Evolutionary conservation across 352 stramenopile species (phyloP), one percentile per base, ranked within the genome.

Genomic region (Discostella stelligera): DNA sequence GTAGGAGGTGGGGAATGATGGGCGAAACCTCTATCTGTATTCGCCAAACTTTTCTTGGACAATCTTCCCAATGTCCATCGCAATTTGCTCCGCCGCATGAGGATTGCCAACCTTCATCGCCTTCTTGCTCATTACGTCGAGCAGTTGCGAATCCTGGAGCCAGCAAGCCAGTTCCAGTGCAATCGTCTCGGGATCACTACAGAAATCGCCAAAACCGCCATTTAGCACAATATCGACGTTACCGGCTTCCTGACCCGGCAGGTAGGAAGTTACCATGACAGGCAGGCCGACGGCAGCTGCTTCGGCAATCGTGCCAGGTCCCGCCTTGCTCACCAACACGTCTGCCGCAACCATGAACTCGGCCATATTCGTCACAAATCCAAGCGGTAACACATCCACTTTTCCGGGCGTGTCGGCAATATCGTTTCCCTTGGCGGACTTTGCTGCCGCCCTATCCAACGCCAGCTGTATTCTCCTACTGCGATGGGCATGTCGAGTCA

Each of bases 181-280:
- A 63, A 92, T 90, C 25, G 77, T 69, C 48, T 78, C 63, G 10
- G 84, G 84, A 44, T 89, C 64, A 16, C 80, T 55, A 14, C 71
- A 66, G 50, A 82, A 90, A 25, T 82, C 83, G 30, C 88, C 85
- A 71, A 90, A 91, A 16, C 78, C 77, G 23, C 65, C 74, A 68
- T 94, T 86, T 11, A 91, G 49, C 0, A 92, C 89, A 59, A 91
- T 82, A 71, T 91, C 83, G 23, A 93, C 87, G 74, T 94, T 94
- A 6, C 89, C 89, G 25, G 83, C 83, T 76, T 94, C 89, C 77
- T 94, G 89, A 0, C 89, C 89, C 11, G 89, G 89, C 5, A 94
- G 58, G 54, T 89, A 87, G 65, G 82, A 87, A 32, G 89, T 94
- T 23, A 94, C 68, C 75, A 94, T 85, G 18, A 93, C 56, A 14